phyloP scores from a whole-genome alignment of 2,329 filamentous ascomycete species.

The Chaetomium globosum region DNA sequence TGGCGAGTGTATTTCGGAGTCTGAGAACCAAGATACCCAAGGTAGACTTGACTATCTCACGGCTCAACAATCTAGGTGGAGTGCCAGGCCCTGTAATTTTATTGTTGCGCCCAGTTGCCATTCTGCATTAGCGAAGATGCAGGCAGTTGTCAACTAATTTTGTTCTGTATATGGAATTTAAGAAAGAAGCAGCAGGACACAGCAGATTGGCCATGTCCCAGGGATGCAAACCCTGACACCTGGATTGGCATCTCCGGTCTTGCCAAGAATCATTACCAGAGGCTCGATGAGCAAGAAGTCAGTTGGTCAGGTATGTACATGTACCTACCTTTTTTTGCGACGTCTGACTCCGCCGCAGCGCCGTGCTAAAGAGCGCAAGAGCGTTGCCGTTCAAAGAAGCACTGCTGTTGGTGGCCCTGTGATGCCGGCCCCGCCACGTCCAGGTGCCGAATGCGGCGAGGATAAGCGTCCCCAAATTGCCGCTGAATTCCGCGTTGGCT shows the following conservation, averaged over 20 bases:
- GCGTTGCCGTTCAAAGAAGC: not conserved
- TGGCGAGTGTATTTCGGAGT: too few species aligned
- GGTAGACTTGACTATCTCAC: too few species aligned
- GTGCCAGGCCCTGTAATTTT: too few species aligned
- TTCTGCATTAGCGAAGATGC: not conserved
- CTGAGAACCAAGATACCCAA: too few species aligned
- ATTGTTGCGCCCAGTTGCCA: not conserved
- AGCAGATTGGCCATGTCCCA: too few species aligned
- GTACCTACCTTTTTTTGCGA: not conserved
- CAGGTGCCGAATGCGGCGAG: slow-evolving; percentile 1
- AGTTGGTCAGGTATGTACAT: not conserved
- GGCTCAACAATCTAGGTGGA: too few species aligned
- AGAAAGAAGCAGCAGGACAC: too few species aligned
- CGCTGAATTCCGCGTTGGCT: slow-evolving; percentile 15
- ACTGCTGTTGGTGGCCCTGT: not conserved
- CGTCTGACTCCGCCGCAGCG: not conserved
- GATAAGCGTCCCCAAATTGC: slow-evolving; percentile 11
- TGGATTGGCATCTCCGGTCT: not conserved
- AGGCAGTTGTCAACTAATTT: not conserved
- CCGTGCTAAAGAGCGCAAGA: too few species aligned
- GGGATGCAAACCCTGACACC: too few species aligned
- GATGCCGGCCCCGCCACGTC: slow-evolving; percentile 5
- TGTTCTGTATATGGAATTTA: not conserved
- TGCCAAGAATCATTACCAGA: not conserved
- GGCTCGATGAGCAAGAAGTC: not conserved